Evolutionary conservation across 805 yeast species (phyloP).

Genomic region (Wickerhamiella alocasiicola): DNA sequence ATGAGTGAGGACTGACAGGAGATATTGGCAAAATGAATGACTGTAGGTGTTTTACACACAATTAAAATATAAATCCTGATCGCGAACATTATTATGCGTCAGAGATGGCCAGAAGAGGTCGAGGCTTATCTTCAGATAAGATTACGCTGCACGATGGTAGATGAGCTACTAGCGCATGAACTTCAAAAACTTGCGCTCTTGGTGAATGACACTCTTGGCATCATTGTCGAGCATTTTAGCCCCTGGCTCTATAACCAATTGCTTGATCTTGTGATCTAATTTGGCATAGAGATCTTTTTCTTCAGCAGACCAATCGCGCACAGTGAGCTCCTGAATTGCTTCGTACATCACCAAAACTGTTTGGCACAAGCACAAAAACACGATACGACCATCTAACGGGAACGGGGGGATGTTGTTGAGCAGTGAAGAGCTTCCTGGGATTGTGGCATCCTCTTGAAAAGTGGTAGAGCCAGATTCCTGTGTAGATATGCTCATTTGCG

Average conservation of each 20-base stretch:
- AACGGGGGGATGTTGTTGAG: slow-evolving; percentile 10
- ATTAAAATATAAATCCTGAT: too few species aligned
- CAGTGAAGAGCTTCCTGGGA: too few species aligned
- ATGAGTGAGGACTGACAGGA: too few species aligned
- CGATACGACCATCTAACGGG: slow-evolving; percentile 14
- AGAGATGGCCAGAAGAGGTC: too few species aligned
- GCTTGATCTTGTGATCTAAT: slow-evolving; percentile 11
- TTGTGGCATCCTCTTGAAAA: background rate
- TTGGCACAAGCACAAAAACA: slow-evolving; percentile 13
- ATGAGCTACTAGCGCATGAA: slow-evolving; percentile 7
- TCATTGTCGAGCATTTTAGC: slow-evolving; percentile 11
- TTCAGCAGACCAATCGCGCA: slow-evolving; percentile 5
- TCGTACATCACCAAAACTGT: slow-evolving; percentile 15
- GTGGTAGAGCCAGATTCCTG: background rate
- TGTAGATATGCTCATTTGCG: background rate
- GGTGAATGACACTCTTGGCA: slow-evolving; percentile 9
- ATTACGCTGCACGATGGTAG: too few species aligned
- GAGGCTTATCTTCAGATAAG: too few species aligned
- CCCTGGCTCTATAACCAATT: slow-evolving; percentile 12
- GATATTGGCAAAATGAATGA: too few species aligned
- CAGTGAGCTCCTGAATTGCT: slow-evolving; percentile 11
- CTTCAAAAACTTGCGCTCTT: slow-evolving; percentile 11
- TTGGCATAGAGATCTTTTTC: slow-evolving; percentile 12
- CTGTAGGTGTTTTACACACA: too few species aligned
- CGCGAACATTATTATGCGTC: too few species aligned